Evolutionary conservation across 306 rosid species (phyloP).

Genomic region (Senna siamea): DNA sequence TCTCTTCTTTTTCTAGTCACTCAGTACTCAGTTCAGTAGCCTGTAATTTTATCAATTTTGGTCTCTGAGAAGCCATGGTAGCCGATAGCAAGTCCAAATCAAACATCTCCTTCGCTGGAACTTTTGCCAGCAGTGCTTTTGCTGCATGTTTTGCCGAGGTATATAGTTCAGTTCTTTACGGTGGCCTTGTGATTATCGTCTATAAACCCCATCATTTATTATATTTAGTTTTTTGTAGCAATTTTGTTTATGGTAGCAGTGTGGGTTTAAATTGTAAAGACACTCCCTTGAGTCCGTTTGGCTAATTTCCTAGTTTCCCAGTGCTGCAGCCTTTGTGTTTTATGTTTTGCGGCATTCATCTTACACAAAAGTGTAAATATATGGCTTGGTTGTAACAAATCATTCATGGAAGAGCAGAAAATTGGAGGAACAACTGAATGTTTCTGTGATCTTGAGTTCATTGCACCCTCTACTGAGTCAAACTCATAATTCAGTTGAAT

Average conservation of each 20-base stretch:
- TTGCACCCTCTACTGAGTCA: background rate
- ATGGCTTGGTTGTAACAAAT: background rate
- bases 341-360: background rate
- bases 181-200: slow-evolving; percentile 27
- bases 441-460: background rate
- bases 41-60: background rate
- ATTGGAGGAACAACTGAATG: no score
- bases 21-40: background rate
- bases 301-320: no score
- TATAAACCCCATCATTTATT: background rate
- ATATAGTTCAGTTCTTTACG: background rate
- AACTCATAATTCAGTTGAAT: background rate
- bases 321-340: background rate
- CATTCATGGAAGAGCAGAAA: no score
- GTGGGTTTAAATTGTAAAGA: background rate
- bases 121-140: slow-evolving; percentile 72
- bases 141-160: slow-evolving; percentile 86
- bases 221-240: background rate
- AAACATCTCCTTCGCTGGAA: slow-evolving; percentile 73
- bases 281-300: no score
- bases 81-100: slow-evolving; percentile 60
- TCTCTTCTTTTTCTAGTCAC: background rate
- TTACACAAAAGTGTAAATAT: background rate
- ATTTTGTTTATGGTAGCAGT: background rate
- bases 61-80: slow-evolving; percentile 53